These are phyloP conservation scores for Acanthamoeba royreba DNA, from an alignment of 208 protist species.

Conservation along the genomic window DNA sequence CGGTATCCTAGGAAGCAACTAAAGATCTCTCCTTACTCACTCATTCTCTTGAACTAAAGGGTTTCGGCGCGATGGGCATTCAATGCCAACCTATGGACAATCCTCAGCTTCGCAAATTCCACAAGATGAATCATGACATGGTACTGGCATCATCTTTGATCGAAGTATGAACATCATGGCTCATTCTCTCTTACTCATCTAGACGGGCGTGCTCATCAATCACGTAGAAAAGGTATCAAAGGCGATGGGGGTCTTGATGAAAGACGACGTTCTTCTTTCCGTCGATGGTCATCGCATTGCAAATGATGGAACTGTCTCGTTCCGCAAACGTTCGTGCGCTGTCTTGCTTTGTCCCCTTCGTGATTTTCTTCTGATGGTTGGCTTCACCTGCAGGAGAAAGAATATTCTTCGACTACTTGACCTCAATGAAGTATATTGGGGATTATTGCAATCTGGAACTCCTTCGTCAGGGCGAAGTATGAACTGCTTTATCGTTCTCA, in stretches of 20 bases:
- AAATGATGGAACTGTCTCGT: constrained; percentile 69
- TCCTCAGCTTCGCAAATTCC: constrained; percentile 35
- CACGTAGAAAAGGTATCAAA: background rate
- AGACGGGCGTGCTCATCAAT: constrained; percentile 63
- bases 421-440: constrained; percentile 55
- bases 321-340: constrained; percentile 38
- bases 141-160: too few species aligned
- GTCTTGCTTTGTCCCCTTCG: background rate
- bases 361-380: background rate
- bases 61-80: constrained; percentile 58
- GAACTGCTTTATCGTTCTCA: background rate
- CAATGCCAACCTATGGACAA: constrained; percentile 55
- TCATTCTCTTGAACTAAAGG: background rate
- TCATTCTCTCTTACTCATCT: background rate
- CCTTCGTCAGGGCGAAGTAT: background rate
- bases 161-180: too few species aligned
- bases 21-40: background rate
- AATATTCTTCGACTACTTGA: constrained; percentile 57
- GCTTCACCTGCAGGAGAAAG: background rate
- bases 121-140: constrained; percentile 16
- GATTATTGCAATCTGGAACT: constrained; percentile 7
- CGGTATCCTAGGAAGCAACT: background rate
- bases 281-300: constrained; percentile 60
- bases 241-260: constrained; percentile 42
- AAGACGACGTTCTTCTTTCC: constrained; percentile 59